Conservation (phyloP, 257 asterid species). For the Salvia splendens region DNA sequence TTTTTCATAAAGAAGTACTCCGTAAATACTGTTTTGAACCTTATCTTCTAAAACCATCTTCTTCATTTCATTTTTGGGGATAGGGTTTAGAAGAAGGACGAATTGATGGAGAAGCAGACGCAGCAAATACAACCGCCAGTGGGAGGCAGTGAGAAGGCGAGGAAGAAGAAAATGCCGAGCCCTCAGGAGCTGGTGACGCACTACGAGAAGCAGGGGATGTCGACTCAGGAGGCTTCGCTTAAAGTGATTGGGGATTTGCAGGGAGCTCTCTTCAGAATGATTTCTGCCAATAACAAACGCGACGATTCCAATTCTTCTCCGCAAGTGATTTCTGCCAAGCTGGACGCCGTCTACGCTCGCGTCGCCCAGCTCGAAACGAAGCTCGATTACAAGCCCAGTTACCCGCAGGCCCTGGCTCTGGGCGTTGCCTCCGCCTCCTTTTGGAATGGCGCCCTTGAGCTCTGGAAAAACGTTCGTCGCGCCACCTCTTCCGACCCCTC, state of each 20-base stretch:
- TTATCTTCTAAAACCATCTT: neutral
- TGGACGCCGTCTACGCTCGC: slow-evolving; percentile 67
- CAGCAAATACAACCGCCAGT: neutral
- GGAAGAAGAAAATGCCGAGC: slow-evolving; percentile 49
- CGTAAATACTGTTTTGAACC: neutral
- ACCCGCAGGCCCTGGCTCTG: slow-evolving; percentile 61
- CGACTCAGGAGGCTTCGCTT: slow-evolving; percentile 70
- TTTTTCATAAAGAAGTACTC: too few species aligned
- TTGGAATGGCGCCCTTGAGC: slow-evolving; percentile 48
- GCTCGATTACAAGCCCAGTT: slow-evolving; percentile 81
- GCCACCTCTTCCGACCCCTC: slow-evolving; percentile 34
- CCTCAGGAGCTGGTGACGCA: slow-evolving; percentile 74
- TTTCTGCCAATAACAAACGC: slow-evolving; percentile 39
- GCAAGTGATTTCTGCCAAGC: slow-evolving; percentile 51
- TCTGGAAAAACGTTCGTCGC: slow-evolving; percentile 63
- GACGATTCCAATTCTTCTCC: neutral
- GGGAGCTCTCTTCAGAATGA: slow-evolving; percentile 60
- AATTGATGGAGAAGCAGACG: slow-evolving; percentile 33
- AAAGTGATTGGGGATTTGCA: slow-evolving; percentile 86
- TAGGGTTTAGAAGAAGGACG: slow-evolving; percentile 27
- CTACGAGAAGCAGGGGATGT: slow-evolving; percentile 83
- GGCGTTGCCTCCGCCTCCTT: slow-evolving; percentile 72
- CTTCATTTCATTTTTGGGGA: too few species aligned
- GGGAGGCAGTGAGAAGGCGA: slow-evolving; percentile 12
- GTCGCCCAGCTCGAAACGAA: slow-evolving; percentile 64